Conservation (phyloP, 164 flowering plant genomes). For the Aristolochia contorta region DNA sequence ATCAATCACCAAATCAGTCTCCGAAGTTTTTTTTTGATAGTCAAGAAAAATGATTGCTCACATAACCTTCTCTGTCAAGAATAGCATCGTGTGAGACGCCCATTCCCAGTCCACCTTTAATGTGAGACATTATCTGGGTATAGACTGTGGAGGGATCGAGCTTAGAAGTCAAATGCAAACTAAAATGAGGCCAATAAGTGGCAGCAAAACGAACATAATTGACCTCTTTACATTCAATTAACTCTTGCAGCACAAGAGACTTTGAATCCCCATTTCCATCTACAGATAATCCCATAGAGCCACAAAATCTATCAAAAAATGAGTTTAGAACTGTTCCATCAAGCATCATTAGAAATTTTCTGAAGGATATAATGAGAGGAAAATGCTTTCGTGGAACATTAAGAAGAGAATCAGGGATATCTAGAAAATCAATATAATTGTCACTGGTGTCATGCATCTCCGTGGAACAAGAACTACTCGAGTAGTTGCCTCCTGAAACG, state of each 20-base stretch:
- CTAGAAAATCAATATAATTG: conserved; percentile 24
- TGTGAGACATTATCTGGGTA: conserved; percentile 66
- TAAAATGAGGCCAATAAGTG: conserved; percentile 77
- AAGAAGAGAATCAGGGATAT: conserved; percentile 49
- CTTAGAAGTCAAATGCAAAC: conserved; percentile 30
- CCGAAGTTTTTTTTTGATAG: conserved; percentile 53
- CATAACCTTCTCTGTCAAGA: conserved; percentile 36
- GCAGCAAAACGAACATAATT: conserved; percentile 40
- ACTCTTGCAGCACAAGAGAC: conserved; percentile 35
- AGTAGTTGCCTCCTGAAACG: conserved; percentile 18
- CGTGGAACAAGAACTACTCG: conserved; percentile 13
- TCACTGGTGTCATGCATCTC: conserved; percentile 37
- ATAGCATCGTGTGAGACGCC: conserved; percentile 25
- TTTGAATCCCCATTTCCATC: conserved; percentile 13
- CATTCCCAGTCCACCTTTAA: conserved; percentile 48
- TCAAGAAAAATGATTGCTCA: conserved; percentile 32
- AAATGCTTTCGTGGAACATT: conserved; percentile 30
- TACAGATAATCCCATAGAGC: conserved; percentile 12
- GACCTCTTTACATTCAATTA: conserved; percentile 48
- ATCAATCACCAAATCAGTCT: conserved; percentile 58
- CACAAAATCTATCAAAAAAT: conserved; percentile 45
- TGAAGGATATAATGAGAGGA: conserved; percentile 69
- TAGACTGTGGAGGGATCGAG: conserved; percentile 61
- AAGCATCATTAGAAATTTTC: conserved; percentile 72
- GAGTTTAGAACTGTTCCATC: conserved; percentile 56